phyloP scores from a whole-genome alignment of 2,329 filamentous ascomycete genomes.

The Teratosphaeria viscida region DNA sequence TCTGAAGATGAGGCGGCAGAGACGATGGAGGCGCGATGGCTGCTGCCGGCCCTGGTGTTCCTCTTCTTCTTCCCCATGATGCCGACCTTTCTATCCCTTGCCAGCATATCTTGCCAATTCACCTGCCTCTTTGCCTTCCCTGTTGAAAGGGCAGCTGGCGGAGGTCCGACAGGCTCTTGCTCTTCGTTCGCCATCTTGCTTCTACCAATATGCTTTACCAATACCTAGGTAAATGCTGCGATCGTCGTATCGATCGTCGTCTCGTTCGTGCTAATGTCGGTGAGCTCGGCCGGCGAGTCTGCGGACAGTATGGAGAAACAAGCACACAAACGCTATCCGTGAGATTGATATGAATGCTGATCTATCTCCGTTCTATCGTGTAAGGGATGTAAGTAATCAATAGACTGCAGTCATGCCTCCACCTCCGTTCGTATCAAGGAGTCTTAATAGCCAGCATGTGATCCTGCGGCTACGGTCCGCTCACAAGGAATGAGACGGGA shows the following conservation, averaged over 20 bases:
- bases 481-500: neutral
- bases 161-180: neutral
- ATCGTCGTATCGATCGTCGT: neutral
- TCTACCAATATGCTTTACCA: neutral
- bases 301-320: neutral
- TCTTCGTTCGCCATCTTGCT: neutral
- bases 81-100: neutral
- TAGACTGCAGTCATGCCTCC: neutral
- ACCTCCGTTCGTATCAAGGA: neutral
- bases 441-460: neutral
- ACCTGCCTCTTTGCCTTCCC: neutral
- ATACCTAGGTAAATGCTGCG: neutral
- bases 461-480: neutral
- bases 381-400: no score
- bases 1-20: neutral
- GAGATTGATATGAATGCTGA: neutral
- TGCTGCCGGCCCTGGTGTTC: neutral
- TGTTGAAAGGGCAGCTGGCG: neutral
- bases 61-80: neutral
- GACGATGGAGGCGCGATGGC: no score
- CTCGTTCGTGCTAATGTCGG: neutral
- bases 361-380: neutral
- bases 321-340: neutral
- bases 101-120: neutral
- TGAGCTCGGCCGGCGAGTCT: neutral